phyloP scores from a whole-genome alignment of 164 flowering plant genomes.

The Protea cynaroides region DNA sequence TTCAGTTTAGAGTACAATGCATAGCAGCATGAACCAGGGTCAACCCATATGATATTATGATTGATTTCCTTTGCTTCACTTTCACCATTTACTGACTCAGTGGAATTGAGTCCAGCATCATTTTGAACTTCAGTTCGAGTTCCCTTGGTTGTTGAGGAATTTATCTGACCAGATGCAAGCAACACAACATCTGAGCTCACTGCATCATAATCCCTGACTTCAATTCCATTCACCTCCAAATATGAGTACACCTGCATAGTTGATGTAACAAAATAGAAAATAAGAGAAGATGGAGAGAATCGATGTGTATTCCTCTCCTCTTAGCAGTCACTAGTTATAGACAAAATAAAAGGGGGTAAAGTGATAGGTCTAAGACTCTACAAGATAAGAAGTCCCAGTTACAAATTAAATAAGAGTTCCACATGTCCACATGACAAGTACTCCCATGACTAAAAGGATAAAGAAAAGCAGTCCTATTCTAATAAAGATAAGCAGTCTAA shows the following conservation, averaged over 20 bases:
- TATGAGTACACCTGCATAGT: conserved; percentile 47
- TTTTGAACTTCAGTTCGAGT: conserved; percentile 9
- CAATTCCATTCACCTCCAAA: conserved; percentile 57
- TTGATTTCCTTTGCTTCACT: conserved; percentile 21
- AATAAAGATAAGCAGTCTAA: no score
- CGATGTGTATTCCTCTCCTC: no score
- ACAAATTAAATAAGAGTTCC: no score
- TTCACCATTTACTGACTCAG: conserved; percentile 13
- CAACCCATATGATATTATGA: conserved; percentile 56
- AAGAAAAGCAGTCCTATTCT: no score
- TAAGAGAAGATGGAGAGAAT: no score
- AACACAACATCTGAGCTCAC: conserved; percentile 65
- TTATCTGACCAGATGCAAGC: conserved; percentile 62
- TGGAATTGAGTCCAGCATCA: conserved; percentile 13
- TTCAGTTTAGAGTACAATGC: conserved; percentile 73
- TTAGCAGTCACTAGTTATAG: no score
- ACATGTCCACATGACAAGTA: no score
- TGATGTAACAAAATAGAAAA: no score
- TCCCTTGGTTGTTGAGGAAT: conserved; percentile 17
- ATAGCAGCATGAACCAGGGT: conserved; percentile 83
- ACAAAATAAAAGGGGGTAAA: no score
- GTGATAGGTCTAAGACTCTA: no score
- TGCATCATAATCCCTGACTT: conserved; percentile 65
- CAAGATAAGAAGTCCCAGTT: no score
- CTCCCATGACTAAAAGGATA: no score